These are phyloP conservation scores for Obelidium mucronatum DNA, from an alignment of 192 early-diverging fungal species.

Conservation along the genomic window DNA sequence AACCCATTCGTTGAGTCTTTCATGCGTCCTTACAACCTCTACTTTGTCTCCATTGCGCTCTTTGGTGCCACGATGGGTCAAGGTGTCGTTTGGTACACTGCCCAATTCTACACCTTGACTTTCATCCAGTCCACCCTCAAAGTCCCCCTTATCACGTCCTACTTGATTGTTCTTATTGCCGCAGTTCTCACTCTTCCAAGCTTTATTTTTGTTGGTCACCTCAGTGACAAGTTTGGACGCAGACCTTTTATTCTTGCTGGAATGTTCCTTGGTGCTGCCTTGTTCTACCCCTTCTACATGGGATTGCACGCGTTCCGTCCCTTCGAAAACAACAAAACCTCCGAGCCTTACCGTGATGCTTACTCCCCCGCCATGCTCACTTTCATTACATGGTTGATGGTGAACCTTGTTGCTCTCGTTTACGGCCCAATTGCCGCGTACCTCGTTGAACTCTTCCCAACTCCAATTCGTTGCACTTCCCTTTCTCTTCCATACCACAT, in stretches of 20 bases:
- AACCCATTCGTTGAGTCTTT: constrained; percentile 35
- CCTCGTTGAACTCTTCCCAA: constrained; percentile 43
- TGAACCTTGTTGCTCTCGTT: constrained; percentile 10
- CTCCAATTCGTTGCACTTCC: constrained; percentile 33
- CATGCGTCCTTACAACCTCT: constrained; percentile 26
- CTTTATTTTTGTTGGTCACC: constrained; percentile 28
- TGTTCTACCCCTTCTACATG: constrained; percentile 37
- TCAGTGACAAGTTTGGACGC: constrained; percentile 42
- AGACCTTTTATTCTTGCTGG: constrained; percentile 40
- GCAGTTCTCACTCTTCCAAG: constrained; percentile 21
- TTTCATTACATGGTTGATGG: constrained; percentile 22
- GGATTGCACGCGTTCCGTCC: constrained; percentile 10
- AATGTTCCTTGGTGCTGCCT: constrained; percentile 6
- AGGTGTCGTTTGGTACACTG: constrained; percentile 23
- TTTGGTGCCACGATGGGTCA: constrained; percentile 42
- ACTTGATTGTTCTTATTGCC: constrained; percentile 25
- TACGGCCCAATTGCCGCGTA: constrained; percentile 45
- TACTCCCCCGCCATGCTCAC: constrained; percentile 29
- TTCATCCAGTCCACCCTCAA: constrained; percentile 25
- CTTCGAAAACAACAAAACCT: background rate
- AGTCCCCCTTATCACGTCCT: constrained; percentile 2
- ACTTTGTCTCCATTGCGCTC: background rate
- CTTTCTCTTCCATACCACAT: constrained; percentile 37
- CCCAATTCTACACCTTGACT: constrained; percentile 28
- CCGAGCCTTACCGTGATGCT: background rate